These are phyloP conservation scores for Rosa multiflora DNA, from an alignment of 306 rosid genomes.

Conservation along the genomic window DNA sequence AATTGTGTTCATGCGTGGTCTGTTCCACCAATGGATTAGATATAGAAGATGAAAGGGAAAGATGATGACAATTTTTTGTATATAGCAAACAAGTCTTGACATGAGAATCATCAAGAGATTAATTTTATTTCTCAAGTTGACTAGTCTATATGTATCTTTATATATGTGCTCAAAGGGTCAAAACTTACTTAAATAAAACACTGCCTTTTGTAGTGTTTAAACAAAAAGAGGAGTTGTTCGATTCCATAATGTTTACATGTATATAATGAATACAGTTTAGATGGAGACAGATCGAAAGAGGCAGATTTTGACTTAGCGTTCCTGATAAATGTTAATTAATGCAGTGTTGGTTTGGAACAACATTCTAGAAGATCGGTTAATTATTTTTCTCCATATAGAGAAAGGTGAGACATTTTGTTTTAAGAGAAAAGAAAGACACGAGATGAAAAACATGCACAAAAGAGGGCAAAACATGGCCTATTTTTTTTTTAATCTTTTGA, in stretches of 20 bases:
- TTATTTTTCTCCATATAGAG: not conserved
- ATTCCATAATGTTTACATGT: conserved; percentile 10
- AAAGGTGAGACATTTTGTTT: not conserved
- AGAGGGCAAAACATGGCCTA: not conserved
- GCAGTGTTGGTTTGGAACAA: not conserved
- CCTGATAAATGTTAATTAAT: not conserved
- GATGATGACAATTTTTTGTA: not conserved
- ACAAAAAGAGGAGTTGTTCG: conserved; percentile 9
- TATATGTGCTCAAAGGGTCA: conserved; percentile 17
- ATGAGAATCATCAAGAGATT: conserved; percentile 8
- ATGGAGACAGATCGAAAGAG: not conserved
- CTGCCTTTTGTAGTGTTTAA: conserved; percentile 1
- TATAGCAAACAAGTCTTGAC: conserved; percentile 8
- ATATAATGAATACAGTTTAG: conserved; percentile 5
- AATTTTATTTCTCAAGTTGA: conserved; percentile 21
- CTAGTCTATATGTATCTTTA: not conserved
- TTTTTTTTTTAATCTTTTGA: not conserved
- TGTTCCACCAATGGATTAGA: conserved; percentile 19
- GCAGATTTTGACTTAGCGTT: conserved; percentile 14
- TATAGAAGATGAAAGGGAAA: conserved; percentile 20
- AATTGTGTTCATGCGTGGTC: conserved; percentile 18
- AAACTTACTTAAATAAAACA: conserved; percentile 13
- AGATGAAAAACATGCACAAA: not conserved
- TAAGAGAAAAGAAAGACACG: not conserved
- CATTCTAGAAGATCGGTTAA: not conserved